Conservation (phyloP, 345 rosid genomes). For the Rhizophora mangle region DNA sequence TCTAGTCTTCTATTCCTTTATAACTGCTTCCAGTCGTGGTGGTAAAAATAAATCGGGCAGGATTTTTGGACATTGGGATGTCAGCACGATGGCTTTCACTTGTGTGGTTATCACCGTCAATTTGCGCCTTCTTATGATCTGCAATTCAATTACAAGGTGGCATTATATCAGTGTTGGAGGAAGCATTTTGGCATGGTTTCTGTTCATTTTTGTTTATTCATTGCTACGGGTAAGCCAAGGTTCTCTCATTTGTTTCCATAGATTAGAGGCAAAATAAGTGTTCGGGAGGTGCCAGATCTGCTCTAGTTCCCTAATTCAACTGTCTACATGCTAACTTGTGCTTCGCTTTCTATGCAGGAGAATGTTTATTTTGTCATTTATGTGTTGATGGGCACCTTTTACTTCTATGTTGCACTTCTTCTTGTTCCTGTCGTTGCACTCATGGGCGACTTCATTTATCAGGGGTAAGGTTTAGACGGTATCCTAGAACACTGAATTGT, state of each 20-base stretch:
- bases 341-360: slow-evolving; percentile 49
- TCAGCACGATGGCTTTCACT: slow-evolving; percentile 96
- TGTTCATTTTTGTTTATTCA: slow-evolving; percentile 68
- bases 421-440: slow-evolving; percentile 88
- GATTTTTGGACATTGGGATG: slow-evolving; percentile 94
- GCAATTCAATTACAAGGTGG: slow-evolving; percentile 90
- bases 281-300: neutral
- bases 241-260: neutral
- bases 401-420: slow-evolving; percentile 72
- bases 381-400: slow-evolving; percentile 83
- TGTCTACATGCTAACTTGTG: slow-evolving; percentile 17
- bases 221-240: slow-evolving; percentile 38
- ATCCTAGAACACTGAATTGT: neutral
- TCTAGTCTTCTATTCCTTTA: slow-evolving; percentile 68
- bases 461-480: slow-evolving; percentile 52
- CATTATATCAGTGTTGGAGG: slow-evolving; percentile 88
- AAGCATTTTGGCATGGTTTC: slow-evolving; percentile 86
- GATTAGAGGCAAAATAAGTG: neutral
- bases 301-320: neutral
- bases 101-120: slow-evolving; percentile 91
- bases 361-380: slow-evolving; percentile 76
- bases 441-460: slow-evolving; percentile 87
- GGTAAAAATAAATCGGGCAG: slow-evolving; percentile 72
- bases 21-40: slow-evolving; percentile 49
- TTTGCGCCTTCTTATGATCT: slow-evolving; percentile 89